Conservation (phyloP, 257 asterid species). For the Solanum medicagineum region DNA sequence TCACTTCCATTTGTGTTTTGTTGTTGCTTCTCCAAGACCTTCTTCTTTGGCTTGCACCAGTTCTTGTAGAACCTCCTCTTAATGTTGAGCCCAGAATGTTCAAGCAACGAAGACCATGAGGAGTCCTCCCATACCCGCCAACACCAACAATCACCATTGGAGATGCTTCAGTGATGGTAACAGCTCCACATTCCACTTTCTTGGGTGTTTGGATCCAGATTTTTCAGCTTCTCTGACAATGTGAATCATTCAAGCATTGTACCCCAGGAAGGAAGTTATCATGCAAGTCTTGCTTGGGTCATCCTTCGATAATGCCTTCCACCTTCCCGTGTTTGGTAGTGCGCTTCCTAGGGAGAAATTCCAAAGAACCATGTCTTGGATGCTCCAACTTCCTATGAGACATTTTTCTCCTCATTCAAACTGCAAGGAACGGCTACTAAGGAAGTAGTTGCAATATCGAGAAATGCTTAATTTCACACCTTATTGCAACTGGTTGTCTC, state of each 20-base stretch:
- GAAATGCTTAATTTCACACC: background rate
- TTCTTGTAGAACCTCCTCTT: background rate
- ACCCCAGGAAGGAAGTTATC: slow-evolving; percentile 77
- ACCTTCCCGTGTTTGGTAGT: slow-evolving; percentile 75
- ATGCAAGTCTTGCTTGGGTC: slow-evolving; percentile 62
- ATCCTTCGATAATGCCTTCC: slow-evolving; percentile 90
- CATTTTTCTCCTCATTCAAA: slow-evolving; percentile 29
- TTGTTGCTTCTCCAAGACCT: too few relatives aligned
- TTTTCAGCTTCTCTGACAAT: slow-evolving; percentile 86
- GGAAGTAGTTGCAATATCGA: background rate
- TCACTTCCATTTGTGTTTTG: too few relatives aligned
- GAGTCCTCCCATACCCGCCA: background rate
- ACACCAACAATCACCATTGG: too few relatives aligned
- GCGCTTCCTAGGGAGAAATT: slow-evolving; percentile 86
- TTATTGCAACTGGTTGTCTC: background rate
- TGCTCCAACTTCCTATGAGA: slow-evolving; percentile 97
- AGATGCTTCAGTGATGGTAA: too few relatives aligned
- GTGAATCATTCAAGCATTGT: slow-evolving; percentile 99
- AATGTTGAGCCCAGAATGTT: background rate
- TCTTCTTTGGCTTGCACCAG: background rate
- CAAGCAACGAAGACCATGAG: background rate
- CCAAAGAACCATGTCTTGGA: slow-evolving; percentile 87
- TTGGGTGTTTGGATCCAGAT: slow-evolving; percentile 75
- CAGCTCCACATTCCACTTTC: background rate
- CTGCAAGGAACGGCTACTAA: background rate